These are phyloP conservation scores for Venturia nashicola DNA, from an alignment of 2,329 filamentous ascomycete genomes.

Conservation along the genomic window DNA sequence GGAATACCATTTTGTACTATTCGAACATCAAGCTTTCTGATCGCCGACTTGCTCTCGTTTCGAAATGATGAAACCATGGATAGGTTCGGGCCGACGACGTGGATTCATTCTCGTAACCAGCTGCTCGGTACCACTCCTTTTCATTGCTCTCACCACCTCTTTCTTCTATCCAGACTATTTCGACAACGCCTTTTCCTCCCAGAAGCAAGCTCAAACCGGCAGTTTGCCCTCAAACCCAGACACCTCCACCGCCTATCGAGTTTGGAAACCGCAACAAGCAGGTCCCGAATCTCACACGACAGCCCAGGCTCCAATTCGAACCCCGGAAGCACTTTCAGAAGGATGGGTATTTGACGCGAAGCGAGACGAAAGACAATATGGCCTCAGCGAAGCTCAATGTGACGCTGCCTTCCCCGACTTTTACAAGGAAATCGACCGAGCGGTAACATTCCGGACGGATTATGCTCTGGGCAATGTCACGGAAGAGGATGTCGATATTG, in stretches of 20 bases:
- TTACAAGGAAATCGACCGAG: conserved; percentile 18
- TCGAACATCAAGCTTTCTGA: background rate
- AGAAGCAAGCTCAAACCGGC: background rate
- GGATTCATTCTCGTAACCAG: background rate
- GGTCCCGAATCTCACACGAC: background rate
- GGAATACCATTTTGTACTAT: background rate
- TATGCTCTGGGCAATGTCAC: conserved; percentile 11
- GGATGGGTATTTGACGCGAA: conserved; percentile 8
- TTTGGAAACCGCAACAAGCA: background rate
- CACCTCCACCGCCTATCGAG: background rate
- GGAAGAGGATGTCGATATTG: conserved; percentile 16
- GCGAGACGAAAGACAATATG: conserved; percentile 17
- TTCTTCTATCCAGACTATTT: conserved; percentile 4
- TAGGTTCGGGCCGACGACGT: background rate
- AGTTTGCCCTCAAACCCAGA: background rate
- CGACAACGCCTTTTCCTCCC: background rate
- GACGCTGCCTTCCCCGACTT: conserved; percentile 15
- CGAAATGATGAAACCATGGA: conserved; percentile 7
- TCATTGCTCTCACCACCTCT: background rate
- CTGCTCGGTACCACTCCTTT: background rate
- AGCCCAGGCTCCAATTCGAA: background rate
- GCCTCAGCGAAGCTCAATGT: conserved; percentile 15
- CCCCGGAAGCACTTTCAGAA: background rate
- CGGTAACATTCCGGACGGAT: conserved; percentile 12
- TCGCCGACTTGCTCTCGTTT: background rate